A percentile compares a stretch with the other conserved stretches of the same genome.
phyloP scores from a whole-genome alignment of 495 filamentous ascomycete species.

The Tuber aestivum region DNA sequence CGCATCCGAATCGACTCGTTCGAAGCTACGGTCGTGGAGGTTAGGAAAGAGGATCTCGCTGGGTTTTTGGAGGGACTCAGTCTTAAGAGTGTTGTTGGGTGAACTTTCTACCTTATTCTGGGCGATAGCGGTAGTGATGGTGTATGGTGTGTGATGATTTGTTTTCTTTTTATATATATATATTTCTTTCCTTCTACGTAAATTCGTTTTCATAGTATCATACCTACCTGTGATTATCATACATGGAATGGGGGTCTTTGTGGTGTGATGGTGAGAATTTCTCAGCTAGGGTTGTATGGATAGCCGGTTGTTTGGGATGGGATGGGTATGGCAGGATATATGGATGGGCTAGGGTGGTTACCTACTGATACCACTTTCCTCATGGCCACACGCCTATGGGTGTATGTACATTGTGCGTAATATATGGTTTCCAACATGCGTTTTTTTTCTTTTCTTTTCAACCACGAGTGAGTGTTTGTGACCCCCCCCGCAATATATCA shows the following conservation, averaged over 20 bases:
- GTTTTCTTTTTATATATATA: not conserved
- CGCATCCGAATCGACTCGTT: conserved; percentile 91
- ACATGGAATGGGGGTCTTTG: not conserved
- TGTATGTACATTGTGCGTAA: not conserved
- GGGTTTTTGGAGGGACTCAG: conserved; percentile 89
- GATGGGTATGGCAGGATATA: not conserved
- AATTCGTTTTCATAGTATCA: not conserved
- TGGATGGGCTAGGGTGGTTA: not conserved
- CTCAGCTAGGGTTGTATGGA: not conserved
- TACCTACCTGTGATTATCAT: not conserved
- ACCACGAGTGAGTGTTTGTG: not conserved
- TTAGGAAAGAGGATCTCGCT: conserved; percentile 86
- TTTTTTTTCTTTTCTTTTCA: not conserved
- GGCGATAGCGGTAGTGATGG: not conserved
- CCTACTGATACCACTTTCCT: not conserved
- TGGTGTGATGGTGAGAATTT: not conserved
- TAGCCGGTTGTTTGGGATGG: not conserved
- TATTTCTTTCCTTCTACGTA: not conserved
- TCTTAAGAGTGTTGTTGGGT: conserved; percentile 86
- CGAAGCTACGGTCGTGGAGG: conserved; percentile 94
- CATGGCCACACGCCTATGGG: not conserved
- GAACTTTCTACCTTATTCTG: not conserved
- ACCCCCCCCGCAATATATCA: not conserved
- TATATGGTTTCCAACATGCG: not conserved
- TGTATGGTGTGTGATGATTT: not conserved